Base-by-base conservation (phyloP, 163 green algal genomes). In the Smithsoniella earleae region DNA sequence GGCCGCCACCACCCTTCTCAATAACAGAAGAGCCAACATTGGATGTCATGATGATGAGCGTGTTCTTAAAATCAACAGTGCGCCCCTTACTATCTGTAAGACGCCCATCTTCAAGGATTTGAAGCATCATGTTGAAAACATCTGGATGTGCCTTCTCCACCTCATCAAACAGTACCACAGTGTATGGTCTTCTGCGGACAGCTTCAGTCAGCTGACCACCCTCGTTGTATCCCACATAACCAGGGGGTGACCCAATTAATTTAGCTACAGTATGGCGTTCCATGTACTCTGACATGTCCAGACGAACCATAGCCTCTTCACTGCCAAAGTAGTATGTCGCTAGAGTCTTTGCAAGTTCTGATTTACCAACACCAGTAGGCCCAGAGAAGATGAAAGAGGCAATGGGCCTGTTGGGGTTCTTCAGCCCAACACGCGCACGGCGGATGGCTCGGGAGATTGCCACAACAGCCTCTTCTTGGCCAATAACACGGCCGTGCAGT, bases 221-320 rank as follows among this genome's bases (percentile, higher is more conserved):
- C 87, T 98, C 94, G 37, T 86, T 88, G 91, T 98, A 98, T 28
- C 94, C 94, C 28, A 98, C 93, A 66, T 98, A 98, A 27, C 92
- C 91, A 37, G 93, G 93, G 0, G 93, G 94, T 0, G 89, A 96
- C 34, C 93, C 94, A 77, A 99, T 98, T 45, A 99, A 89, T 87
- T 98, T 98, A 81, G 80, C 90, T 28, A 99, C 94, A 8, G 94
- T 98, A 85, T 99, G 95, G 25, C 90, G 80, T 86, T 98, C 95
- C 95, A 98, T 99, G 86, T 96, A 99, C 88, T 99, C 95, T 28
- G 83, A 94, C 95, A 99, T 99, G 79, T 99, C 95, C 66, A 99
- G 82, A 0, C 95, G 86, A 62, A 85, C 90, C 91, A 97, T 96
- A 54, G 91, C 92, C 75, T 99, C 92, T 81, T 98, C 91, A 62